A percentile compares a stretch with the other conserved stretches of the same genome.
phyloP scores from a whole-genome alignment of 73 alveolate species.

The Paramecium tetraurelia region DNA sequence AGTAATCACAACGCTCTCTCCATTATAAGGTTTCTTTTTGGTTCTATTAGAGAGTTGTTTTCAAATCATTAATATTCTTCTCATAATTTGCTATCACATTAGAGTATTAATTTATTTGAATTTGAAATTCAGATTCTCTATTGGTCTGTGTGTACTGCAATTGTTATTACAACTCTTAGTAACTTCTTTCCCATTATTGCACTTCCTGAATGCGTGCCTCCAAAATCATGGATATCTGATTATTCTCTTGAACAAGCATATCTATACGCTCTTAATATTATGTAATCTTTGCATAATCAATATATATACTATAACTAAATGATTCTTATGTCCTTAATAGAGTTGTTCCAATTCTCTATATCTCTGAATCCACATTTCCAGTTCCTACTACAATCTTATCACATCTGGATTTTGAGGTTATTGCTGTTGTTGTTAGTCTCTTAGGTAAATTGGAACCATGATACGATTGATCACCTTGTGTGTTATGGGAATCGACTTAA shows the following conservation, averaged over 20 bases:
- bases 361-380: conserved; percentile 36
- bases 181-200: conserved; percentile 8
- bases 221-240: background rate
- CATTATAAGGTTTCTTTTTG: background rate
- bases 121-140: background rate
- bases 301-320: conserved; percentile 34
- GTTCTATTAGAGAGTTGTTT: background rate
- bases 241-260: background rate
- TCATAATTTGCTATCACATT: background rate
- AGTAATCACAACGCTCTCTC: background rate
- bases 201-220: conserved; percentile 14
- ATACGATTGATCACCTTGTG: conserved; percentile 29
- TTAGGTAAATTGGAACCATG: conserved; percentile 17
- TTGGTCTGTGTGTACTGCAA: background rate
- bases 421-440: background rate
- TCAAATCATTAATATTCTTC: background rate
- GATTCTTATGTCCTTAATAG: conserved; percentile 4
- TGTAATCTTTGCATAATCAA: background rate
- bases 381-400: background rate
- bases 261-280: conserved; percentile 34
- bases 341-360: conserved; percentile 2
- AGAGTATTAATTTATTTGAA: background rate
- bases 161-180: background rate
- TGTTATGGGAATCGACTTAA: background rate
- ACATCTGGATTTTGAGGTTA: background rate